Base-by-base conservation (phyloP, 495 filamentous ascomycete genomes). In the Aspergillus panamensis region DNA sequence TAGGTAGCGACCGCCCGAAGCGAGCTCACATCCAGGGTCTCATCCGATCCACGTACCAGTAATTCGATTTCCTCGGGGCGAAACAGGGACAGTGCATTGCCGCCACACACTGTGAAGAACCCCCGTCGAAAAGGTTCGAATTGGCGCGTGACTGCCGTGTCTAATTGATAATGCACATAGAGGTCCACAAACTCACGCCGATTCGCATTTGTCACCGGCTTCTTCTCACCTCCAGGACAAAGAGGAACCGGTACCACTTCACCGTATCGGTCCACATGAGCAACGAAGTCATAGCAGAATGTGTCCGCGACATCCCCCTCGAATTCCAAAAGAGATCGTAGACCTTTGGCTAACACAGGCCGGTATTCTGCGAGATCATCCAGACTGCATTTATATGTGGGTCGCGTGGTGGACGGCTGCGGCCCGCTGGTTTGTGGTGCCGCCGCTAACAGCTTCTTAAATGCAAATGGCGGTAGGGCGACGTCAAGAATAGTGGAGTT, bases 51-150 rank as follows among this genome's bases (percentile, higher is more conserved):
- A 40, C 93, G 85, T 13, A 97, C 80, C 3, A 96, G 80, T 4
- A 96, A 78, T 66, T 97, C 92, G 58, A 97, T 95, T 68, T 97
- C 92, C 70, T 97, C 92, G 2, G 92, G 88, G n/a, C 91, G 84
- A 68, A 97, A 96, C 10, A 97, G 80, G 3, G 88, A 90, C 20
- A 96, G 76, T 14, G 92, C 92, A 69, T 96, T 96, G 20, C 92
- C 90, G 31, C 88, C 89, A 68, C 91, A 96, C 39, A 97, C 91
- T 3, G 89, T 95, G 73, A 89, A 97, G 70, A 97, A 97, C 4
- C 92, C 92, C 44, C 92, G 84, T 69, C 93, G 95, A 79, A 97
- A 97, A 10, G 92, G 93, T 71, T 96, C 93, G 56, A 92, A 97
- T 65, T 97, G 92, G 45, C 90, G 80, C 53, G 81, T 72, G 14